Base-by-base conservation (phyloP, 371 early-diverging fungal genomes). In the Conidiobolus incongruus region DNA sequence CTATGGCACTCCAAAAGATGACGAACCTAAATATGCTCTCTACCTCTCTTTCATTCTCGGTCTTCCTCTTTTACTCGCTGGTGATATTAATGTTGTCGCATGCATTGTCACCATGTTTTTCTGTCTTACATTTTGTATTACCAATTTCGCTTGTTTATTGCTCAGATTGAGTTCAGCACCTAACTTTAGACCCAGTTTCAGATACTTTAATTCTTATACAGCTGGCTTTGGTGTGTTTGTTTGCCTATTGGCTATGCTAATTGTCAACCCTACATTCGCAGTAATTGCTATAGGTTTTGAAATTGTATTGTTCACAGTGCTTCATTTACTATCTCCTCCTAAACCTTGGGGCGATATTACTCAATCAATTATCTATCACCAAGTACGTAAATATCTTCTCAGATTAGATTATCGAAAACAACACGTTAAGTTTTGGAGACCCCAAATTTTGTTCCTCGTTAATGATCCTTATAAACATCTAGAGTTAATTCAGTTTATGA, bases 261-360 rank as follows among this genome's bases (percentile, higher is more conserved):
- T 60, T 42, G 70, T 73, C n/a, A 61, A 68, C 43, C 48, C 52
- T 11, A 44, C 54, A 16, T 56, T 62, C 28, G 61, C 68, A 31
- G 40, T 62, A 19, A 29, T 63, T 26, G 60, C 69, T 22, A 60
- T 61, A 0, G 51, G 53, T 15, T 46, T 73, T 15, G 57, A 57
- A 1, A 47, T 59, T 0, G 36, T 62, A 5, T 54, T 73, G 22
- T 68, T 70, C 21, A 49, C 63, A 38, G 53, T 61, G 48, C 61
- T 75, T 40, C 74, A 72, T 48, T 71, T 66, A 38, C 59, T 56
- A 35, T 56, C 62, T 1, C 61, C 64, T 22, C 71, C 70, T 4
- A 72, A 71, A 45, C 49, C 61, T 24, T 75, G 73, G 73, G 75
- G 75, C 12, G 70, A 73, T 48, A 68, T 75, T 6, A 64, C 65